Evolutionary conservation across 768 basidiomycete genomes (phyloP).

Genomic region (Suillus subalutaceus): DNA sequence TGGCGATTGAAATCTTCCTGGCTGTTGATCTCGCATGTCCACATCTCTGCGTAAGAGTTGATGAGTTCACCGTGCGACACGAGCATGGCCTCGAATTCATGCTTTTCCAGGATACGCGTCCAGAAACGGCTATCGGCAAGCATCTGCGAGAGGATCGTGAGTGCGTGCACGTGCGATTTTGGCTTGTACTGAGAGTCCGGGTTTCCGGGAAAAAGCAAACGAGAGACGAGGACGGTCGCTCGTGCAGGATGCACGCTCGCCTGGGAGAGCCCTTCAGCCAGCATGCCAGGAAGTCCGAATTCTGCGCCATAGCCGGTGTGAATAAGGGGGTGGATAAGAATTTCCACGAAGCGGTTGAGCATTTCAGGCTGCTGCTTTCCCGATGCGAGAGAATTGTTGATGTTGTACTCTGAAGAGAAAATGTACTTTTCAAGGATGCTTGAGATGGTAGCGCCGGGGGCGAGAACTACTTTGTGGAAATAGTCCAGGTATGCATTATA

Average conservation of each 20-base stretch:
- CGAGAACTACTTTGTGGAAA: conserved; percentile 32
- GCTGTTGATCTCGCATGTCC: conserved; percentile 43
- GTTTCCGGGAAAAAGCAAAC: conserved; percentile 28
- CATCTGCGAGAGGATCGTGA: conserved; percentile 58
- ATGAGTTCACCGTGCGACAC: conserved; percentile 44
- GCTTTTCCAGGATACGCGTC: conserved; percentile 31
- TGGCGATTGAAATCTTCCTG: conserved; percentile 48
- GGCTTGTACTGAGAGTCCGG: conserved; percentile 29
- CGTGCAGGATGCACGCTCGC: conserved; percentile 50
- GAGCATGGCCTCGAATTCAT: conserved; percentile 38
- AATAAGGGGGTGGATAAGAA: conserved; percentile 68
- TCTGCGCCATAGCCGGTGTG: conserved; percentile 66
- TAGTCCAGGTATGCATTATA: conserved; percentile 38
- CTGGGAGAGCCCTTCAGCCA: conserved; percentile 71
- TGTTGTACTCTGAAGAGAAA: conserved; percentile 56
- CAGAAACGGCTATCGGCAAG: conserved; percentile 49
- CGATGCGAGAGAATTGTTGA: conserved; percentile 26
- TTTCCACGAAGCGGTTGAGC: conserved; percentile 60
- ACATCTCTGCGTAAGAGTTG: conserved; percentile 45
- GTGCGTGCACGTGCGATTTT: conserved; percentile 42
- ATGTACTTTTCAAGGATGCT: conserved; percentile 61
- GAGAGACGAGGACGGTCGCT: conserved; percentile 39
- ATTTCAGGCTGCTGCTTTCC: conserved; percentile 51
- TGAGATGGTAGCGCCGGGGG: conserved; percentile 32
- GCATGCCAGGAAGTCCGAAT: conserved; percentile 62